Base-by-base conservation (phyloP, 2,329 filamentous ascomycete genomes). In the Podosphaera xanthii region DNA sequence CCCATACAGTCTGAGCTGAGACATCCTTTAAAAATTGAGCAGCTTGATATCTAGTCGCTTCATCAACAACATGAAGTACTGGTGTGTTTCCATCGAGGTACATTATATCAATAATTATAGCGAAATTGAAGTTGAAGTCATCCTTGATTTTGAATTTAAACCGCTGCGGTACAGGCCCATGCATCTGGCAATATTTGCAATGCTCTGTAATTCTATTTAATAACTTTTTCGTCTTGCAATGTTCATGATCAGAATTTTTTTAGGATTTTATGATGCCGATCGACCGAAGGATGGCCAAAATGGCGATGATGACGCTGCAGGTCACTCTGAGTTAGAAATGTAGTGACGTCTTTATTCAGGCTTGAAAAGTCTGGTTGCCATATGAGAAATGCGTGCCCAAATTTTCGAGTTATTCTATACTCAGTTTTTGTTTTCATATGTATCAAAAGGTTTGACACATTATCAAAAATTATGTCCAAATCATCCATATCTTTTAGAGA, bases 31-130 rank as follows among this genome's bases (percentile, higher is more conserved):
- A 52, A 30, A 22, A 61, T 57, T 42, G 59, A n/a, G 12, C 60
- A 7, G 46, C 40, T 44, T 56, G 42, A 35, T 48, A 59, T 48
- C 10, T 34, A 33, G 44, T 61, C 31, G 31, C 40, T 53, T 53
- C 49, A 55, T 61, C 46, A 49, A 49, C 30, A 6, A 49, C 46
- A 49, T 49, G 73, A 50, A 85, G 71, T 36, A 71, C 70, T 2
- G 74, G 71, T 1, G 82, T 78, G 66, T 86, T 86, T 61, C 84
- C 81, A 66, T 85, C 80, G 64, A 83, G 14, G 31, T 22, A 53
- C 30, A 53, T 33, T 14, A 53, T 53, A 12, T 53, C 49, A n/a
- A 40, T 40, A 22, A 38, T 30, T 38, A 38, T 7, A 36, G 4
- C 31, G 30, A 36, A 55, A 40, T 55, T 55, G 14, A 55, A 40